Base-by-base conservation (phyloP, 306 rosid species). In the Begonia loranthoides region DNA sequence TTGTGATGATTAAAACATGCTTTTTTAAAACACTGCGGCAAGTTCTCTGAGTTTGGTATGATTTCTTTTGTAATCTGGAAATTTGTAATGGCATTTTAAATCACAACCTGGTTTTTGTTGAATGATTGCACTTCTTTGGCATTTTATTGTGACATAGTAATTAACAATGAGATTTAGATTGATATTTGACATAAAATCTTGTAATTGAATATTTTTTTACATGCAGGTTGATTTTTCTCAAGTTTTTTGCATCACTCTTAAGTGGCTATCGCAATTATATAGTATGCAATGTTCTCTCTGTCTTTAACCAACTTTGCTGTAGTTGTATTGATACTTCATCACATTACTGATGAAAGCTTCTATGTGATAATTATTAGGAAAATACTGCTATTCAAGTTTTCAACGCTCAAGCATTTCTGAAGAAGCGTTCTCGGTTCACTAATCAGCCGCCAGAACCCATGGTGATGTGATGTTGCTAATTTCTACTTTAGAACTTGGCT, bases 231-330 rank as follows among this genome's bases (percentile, higher is more conserved):
- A 81, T 83, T 66, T 90, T 90, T 80, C 73, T 90, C 33, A 82
- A 78, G 81, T 90, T 90, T 77, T 86, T 90, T 68, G 99, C 96
- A 60, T 80, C 84, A 40, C 75, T 90, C 72, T 58, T 90, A 75
- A 90, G 96, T 61, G 99, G 99, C 58, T 90, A 90, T 58, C 99
- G 88, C 73, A 90, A 90, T 73, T 90, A 86, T 76, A 69, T 86
- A 38, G 99, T 90, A 90, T 62, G 94, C 44, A 53, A 12, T 49
- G 40, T 51, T 41, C 48, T 24, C 41, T 15, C 49, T 21, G 21
- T 15, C 50, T 28, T 28, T 28, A 4, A 4, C 34, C 1, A 51
- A 13, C 36, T 43, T 53, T 56, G 58, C 56, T 13, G 57, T 49
- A 4, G 24, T 9, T 54, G 41, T 57, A 56, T 56, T 60, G 36